phyloP scores from a whole-genome alignment of 140 eudicot species.

The Cichorium intybus region DNA sequence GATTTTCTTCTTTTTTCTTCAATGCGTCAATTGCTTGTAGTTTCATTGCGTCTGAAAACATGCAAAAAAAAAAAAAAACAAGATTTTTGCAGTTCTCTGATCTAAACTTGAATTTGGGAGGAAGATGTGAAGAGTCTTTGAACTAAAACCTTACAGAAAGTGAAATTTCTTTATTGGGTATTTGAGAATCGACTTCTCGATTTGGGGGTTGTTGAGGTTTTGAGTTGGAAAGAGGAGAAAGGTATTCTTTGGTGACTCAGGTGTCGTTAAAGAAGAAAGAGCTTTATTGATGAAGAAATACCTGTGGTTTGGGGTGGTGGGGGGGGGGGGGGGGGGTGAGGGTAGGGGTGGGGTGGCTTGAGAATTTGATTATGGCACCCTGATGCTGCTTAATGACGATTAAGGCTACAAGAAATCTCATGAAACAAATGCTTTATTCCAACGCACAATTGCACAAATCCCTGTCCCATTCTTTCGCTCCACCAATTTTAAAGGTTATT shows the following conservation, averaged over 20 bases:
- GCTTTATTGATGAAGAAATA: conserved; percentile 13
- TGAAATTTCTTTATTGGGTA: conserved; percentile 4
- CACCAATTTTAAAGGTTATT: background rate
- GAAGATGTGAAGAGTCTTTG: background rate
- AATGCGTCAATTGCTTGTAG: background rate
- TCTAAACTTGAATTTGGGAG: background rate
- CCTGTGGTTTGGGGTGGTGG: conserved; percentile 1
- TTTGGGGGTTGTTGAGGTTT: conserved; percentile 7
- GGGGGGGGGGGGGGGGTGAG: background rate
- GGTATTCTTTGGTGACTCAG: background rate
- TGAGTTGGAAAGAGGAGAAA: background rate
- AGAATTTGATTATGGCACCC: conserved; percentile 42
- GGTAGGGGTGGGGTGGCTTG: conserved; percentile 4
- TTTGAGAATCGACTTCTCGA: background rate
- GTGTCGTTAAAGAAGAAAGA: background rate
- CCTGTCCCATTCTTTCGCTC: background rate
- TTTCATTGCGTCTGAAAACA: conserved; percentile 4
- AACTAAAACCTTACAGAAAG: background rate
- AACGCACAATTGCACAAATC: conserved; percentile 21
- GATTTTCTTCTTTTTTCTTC: background rate
- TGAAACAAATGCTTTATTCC: conserved; percentile 28
- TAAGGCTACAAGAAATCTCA: conserved; percentile 16
- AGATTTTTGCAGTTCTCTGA: background rate
- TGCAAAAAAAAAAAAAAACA: background rate
- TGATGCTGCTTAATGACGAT: conserved; percentile 37